Evolutionary conservation across 2,329 filamentous ascomycete genomes (phyloP).

Genomic region (Paecilomyces fulvus): DNA sequence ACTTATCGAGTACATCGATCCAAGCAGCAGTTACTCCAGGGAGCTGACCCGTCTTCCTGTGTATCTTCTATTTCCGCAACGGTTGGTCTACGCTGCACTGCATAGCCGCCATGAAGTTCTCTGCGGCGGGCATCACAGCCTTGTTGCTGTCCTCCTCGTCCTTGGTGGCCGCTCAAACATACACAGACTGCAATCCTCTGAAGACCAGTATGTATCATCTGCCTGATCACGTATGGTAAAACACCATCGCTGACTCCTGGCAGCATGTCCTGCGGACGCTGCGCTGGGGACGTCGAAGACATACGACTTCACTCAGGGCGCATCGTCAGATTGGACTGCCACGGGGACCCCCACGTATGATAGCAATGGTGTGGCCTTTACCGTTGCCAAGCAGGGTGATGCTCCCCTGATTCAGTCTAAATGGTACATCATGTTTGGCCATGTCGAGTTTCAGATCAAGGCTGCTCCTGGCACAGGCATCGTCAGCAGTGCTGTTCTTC

Average conservation of each 20-base stretch:
- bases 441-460: conserved; percentile 76
- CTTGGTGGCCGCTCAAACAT: conserved; percentile 33
- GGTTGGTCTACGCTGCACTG: neutral
- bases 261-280: conserved; percentile 63
- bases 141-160: conserved; percentile 19
- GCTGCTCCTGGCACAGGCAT: conserved; percentile 83
- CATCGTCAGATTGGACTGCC: conserved; percentile 68
- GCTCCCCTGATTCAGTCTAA: conserved; percentile 77
- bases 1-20: neutral
- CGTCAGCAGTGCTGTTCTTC: conserved; percentile 82
- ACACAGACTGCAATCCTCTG: conserved; percentile 35
- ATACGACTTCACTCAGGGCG: conserved; percentile 73
- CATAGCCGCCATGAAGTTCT: conserved; percentile 23
- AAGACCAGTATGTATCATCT: conserved; percentile 23
- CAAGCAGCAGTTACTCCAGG: conserved; percentile 6
- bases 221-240: neutral
- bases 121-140: conserved; percentile 15
- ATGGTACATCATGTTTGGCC: conserved; percentile 99
- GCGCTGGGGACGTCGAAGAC: conserved; percentile 75
- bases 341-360: conserved; percentile 63
- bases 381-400: conserved; percentile 68
- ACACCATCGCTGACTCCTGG: conserved; percentile 14
- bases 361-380: conserved; percentile 70
- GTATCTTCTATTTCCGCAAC: neutral
- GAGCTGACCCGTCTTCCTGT: conserved; percentile 4